Conservation (phyloP, 495 filamentous ascomycete species). For the Lepidopterella palustris region DNA sequence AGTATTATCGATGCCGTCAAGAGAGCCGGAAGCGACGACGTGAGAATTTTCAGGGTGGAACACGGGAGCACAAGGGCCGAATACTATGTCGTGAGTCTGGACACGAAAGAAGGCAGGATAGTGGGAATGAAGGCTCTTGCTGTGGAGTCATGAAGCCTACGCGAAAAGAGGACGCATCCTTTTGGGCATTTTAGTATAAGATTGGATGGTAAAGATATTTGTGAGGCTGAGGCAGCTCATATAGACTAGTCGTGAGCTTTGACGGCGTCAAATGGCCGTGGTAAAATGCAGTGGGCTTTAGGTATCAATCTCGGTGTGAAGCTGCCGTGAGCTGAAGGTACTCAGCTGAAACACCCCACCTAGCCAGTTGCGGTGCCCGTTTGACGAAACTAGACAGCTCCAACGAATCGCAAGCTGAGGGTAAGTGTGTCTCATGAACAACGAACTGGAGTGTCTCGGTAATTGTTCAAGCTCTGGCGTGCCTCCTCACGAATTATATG, state of each 20-base stretch:
- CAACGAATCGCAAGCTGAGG: not conserved
- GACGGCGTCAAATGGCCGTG: not conserved
- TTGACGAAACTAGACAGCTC: not conserved
- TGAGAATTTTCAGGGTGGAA: conserved; percentile 65
- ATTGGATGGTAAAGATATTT: not conserved
- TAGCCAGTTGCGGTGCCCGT: not conserved
- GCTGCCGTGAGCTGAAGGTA: not conserved
- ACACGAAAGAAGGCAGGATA: conserved; percentile 48
- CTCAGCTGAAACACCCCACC: not conserved
- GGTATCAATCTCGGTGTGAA: not conserved
- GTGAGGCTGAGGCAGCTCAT: not conserved
- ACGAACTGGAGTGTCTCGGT: no score
- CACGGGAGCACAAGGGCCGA: conserved; percentile 57
- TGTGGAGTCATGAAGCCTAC: conserved; percentile 48
- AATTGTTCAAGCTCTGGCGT: no score
- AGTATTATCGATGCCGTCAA: conserved; percentile 52
- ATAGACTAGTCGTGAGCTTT: not conserved
- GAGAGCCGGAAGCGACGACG: conserved; percentile 53
- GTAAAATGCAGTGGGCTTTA: not conserved
- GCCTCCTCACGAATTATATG: no score
- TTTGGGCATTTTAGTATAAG: not conserved
- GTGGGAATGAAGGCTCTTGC: conserved; percentile 70
- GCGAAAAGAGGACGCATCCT: not conserved
- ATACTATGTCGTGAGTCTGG: conserved; percentile 67
- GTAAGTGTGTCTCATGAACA: not conserved